These are phyloP conservation scores for Triticum monococcum DNA, from an alignment of 176 grass and related monocot genomes.

Conservation along the genomic window DNA sequence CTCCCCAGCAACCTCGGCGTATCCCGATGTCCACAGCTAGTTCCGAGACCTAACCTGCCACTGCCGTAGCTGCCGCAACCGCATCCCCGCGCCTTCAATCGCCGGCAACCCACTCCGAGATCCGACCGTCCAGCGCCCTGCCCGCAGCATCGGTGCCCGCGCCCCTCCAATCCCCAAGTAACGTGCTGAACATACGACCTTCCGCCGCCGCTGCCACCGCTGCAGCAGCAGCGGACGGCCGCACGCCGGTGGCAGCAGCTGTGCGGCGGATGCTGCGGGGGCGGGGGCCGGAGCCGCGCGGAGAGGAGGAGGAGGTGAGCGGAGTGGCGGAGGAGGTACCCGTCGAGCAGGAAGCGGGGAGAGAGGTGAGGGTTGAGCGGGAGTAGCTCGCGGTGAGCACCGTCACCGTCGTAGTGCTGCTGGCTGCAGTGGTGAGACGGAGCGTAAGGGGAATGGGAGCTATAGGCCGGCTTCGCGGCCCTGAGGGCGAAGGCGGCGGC, in stretches of 20 bases:
- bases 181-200: background rate
- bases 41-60: background rate
- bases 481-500: slow-evolving; percentile 35
- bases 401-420: slow-evolving; percentile 1
- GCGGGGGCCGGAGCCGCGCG: slow-evolving; percentile 22
- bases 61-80: background rate
- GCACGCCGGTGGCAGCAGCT: slow-evolving; percentile 32
- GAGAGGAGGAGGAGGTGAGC: slow-evolving; percentile 42
- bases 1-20: slow-evolving; percentile 35
- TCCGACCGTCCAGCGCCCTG: slow-evolving; percentile 17
- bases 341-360: slow-evolving; percentile 38
- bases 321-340: slow-evolving; percentile 52
- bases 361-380: slow-evolving; percentile 15
- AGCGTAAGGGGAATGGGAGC: slow-evolving; percentile 20
- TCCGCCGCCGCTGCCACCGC: background rate
- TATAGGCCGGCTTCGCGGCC: slow-evolving; percentile 44
- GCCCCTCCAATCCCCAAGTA: slow-evolving; percentile 2
- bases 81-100: background rate
- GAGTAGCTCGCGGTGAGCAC: slow-evolving; percentile 32
- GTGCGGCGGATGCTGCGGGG: slow-evolving; percentile 3
- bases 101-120: slow-evolving; percentile 26
- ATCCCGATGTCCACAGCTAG: background rate
- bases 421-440: slow-evolving; percentile 24
- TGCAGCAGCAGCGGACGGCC: background rate
- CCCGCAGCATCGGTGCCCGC: slow-evolving; percentile 7